These are phyloP conservation scores for Pachyrhizus erosus DNA, from an alignment of 306 rosid species.

Conservation along the genomic window DNA sequence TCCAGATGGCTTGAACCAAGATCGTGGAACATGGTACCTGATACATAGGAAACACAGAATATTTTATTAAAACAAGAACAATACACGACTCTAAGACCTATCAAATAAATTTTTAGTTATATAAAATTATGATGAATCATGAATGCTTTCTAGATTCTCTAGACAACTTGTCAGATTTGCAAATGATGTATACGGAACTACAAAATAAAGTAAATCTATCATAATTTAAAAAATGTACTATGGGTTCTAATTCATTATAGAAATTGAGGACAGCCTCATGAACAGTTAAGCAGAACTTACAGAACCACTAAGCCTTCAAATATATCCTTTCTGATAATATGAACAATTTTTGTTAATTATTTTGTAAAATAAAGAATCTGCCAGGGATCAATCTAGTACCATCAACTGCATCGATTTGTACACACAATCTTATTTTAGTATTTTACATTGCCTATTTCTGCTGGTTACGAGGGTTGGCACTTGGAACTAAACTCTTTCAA, in stretches of 20 bases:
- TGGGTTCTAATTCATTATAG: constrained; percentile 17
- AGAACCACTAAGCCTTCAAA: constrained; percentile 1
- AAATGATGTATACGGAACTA: not conserved
- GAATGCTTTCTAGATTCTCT: constrained; percentile 13
- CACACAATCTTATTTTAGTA: not conserved
- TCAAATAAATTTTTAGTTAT: constrained; percentile 2
- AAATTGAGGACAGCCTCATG: not conserved
- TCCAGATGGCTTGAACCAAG: constrained; percentile 96
- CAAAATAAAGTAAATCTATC: constrained; percentile 7
- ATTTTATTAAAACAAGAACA: constrained; percentile 14
- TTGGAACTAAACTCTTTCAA: constrained; percentile 15
- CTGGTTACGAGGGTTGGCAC: not conserved
- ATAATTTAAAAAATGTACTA: not conserved
- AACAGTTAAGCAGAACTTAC: not conserved
- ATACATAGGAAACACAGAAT: constrained; percentile 23
- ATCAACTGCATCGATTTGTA: constrained; percentile 2
- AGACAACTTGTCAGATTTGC: constrained; percentile 4
- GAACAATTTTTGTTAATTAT: not conserved
- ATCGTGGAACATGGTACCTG: constrained; percentile 97
- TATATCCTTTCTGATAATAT: not conserved
- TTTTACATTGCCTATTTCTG: constrained; percentile 25
- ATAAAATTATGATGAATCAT: not conserved
- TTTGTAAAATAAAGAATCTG: constrained; percentile 9
- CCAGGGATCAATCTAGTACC: not conserved
- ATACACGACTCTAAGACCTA: not conserved